Evolutionary conservation across 768 basidiomycete genomes (phyloP), one percentile per base, ranked within the genome.

Genomic region (Leucocoprinus leucothites): DNA sequence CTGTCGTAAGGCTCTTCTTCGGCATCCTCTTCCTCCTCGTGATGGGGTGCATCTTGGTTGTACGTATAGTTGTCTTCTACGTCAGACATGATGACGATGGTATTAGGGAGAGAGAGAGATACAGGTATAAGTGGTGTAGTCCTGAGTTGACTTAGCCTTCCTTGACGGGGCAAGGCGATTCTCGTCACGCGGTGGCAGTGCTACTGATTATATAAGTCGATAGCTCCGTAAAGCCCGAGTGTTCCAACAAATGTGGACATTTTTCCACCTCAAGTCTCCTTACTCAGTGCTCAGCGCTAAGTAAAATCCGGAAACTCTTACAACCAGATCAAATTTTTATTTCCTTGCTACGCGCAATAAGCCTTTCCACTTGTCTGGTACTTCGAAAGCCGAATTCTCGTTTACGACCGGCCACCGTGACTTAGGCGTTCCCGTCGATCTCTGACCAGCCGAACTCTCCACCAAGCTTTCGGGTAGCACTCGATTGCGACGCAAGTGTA

Each of bases 31-130:
- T 69, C 60, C 38, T 77, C 78, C 1, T 78, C 76, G 0, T 76
- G 72, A 1, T 76, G 80, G 0, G 76, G 82, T 0, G 74, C 74
- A 9, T 80, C 78, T 13, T 78, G 72, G 34, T 74, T 57, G 72
- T 60, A 74, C 57, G 65, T 69, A 34, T 62, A 66, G n/a, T 57
- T 66, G 49, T 72, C 73, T 26, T 74, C 72, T 3, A 73, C 69
- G 53, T 79, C 77, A 3, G 77, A 78, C 81, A 82, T 82, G 62
- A 59, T 68, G 60, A 45, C 25, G 6, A 63, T 60, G 60, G 63
- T 56, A 53, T 50, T 52, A 47, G 43, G 16, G 41, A 57, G 48
- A 51, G 41, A 57, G 48, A 51, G 16, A 51, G 22, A 19, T 47
- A 45, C 35, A 38, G 35, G 21, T 47, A 26, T 43, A 41, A 41